Evolutionary conservation across 208 protist genomes (phyloP), one percentile per base, ranked within the genome.

Genomic region (Angomonas desouzai): DNA sequence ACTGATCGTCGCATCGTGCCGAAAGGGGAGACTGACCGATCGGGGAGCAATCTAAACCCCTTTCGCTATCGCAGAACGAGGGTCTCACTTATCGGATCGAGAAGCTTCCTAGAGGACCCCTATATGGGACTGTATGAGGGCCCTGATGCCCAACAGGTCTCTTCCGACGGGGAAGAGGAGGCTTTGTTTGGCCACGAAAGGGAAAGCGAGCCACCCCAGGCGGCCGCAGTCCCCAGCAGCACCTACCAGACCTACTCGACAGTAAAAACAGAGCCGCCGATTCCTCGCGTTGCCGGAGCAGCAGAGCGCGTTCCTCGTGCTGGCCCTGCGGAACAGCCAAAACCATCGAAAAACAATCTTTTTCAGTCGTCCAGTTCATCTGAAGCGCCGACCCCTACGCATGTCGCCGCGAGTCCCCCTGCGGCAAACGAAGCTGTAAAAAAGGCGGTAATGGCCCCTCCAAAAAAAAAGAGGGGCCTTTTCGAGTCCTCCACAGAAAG

Each of bases 61-160:
- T 83, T 84, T 29, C 62, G 72, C 3, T 58, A 73, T 51, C 67
- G 74, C 9, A 73, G 70, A 11, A 43, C 30, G 11, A 70, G 80
- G 38, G 74, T 87, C 49, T 72, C 76, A 22, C 64, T 79, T 29
- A 76, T 92, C 40, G 79, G 79, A 28, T 82, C 79, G 3, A 48
- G 68, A 10, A 58, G 55, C 1, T 92, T 92, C 64, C 33, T 85
- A 45, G 68, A 60, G 2, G 82, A 81, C 27, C 72, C 79, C 0
- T 85, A 80, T 51, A 64, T 70, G 25, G 85, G 85, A 0, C 77
- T 73, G 28, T 66, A 58, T 25, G 6, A 34, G 48, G 59, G 48
- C 33, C 55, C 55, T 9, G 55, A 60, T 43, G 55, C 25, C 13
- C 55, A 45, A 11, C 28, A 10, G 11, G 55, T 38, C 6, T 60